phyloP scores from a whole-genome alignment of 2,329 filamentous ascomycete genomes.

The Bipolaris cookei region DNA sequence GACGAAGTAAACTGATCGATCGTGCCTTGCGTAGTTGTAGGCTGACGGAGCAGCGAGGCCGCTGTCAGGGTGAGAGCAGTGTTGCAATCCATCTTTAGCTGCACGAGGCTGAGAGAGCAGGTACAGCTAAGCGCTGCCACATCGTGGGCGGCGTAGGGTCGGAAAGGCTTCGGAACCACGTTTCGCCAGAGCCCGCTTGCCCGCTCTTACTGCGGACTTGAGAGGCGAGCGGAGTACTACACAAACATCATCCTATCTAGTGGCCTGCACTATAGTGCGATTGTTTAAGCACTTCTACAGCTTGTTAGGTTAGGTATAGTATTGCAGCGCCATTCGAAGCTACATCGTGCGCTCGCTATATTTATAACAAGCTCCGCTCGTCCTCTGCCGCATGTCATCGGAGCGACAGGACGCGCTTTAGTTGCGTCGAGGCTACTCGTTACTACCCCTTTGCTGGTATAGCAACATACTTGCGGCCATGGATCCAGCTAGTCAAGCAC shows the following conservation, averaged over 20 bases:
- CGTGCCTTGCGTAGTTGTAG: slow-evolving; percentile 5
- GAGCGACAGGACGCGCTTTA: no score
- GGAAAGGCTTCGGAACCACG: not conserved
- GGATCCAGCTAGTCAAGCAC: no score
- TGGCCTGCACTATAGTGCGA: not conserved
- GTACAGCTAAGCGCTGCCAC: slow-evolving; percentile 18
- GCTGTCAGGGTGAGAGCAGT: slow-evolving; percentile 7
- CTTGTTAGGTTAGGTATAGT: not conserved
- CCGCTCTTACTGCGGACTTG: not conserved
- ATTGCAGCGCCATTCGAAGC: not conserved
- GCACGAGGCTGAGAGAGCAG: slow-evolving; percentile 1
- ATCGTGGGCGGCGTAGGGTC: not conserved
- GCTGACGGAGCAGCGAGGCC: slow-evolving; percentile 16
- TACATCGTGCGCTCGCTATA: not conserved
- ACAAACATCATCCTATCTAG: not conserved
- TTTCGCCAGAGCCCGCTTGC: not conserved
- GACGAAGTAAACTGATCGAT: slow-evolving; percentile 6
- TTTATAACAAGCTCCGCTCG: no score
- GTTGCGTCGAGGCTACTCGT: no score
- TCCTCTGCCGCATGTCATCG: no score
- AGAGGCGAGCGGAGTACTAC: not conserved
- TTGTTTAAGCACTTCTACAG: not conserved
- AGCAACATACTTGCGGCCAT: no score
- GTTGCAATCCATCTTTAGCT: slow-evolving; percentile 15
- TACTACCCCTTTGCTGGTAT: no score